phyloP scores from a whole-genome alignment of 2,329 filamentous ascomycete species.

The Colletotrichum nymphaeae region DNA sequence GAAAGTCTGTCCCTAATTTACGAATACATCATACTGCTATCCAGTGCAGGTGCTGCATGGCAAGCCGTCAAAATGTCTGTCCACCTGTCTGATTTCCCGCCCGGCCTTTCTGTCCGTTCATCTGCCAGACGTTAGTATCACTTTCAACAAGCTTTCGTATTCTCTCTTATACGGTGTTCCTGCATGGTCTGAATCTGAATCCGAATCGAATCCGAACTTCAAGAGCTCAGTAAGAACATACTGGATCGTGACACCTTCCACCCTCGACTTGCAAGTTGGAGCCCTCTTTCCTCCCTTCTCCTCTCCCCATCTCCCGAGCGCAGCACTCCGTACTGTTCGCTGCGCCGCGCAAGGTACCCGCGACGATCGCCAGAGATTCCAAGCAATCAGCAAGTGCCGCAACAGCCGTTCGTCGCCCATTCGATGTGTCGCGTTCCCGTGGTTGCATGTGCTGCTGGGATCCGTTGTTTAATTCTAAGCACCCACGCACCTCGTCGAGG shows the following conservation, averaged over 20 bases:
- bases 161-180: background rate
- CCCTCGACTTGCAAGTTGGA: too few relatives aligned
- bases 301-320: background rate
- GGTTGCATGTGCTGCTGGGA: constrained; percentile 29
- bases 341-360: constrained; percentile 18
- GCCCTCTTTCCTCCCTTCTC: background rate
- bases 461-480: constrained; percentile 23
- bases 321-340: background rate
- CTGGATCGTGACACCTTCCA: background rate
- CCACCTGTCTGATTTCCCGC: background rate
- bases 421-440: constrained; percentile 29
- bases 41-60: background rate
- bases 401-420: constrained; percentile 30
- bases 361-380: constrained; percentile 15
- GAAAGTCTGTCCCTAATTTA: background rate
- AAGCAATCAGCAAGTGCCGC: constrained; percentile 32
- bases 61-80: background rate
- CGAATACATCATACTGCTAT: too few relatives aligned
- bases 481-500: background rate
- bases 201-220: background rate
- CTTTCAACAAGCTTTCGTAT: background rate
- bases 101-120: background rate
- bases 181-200: too few relatives aligned
- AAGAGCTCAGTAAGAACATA: background rate
- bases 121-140: background rate